Conservation (phyloP, 805 yeast species). For the Diddensiella caesifluorescens region DNA sequence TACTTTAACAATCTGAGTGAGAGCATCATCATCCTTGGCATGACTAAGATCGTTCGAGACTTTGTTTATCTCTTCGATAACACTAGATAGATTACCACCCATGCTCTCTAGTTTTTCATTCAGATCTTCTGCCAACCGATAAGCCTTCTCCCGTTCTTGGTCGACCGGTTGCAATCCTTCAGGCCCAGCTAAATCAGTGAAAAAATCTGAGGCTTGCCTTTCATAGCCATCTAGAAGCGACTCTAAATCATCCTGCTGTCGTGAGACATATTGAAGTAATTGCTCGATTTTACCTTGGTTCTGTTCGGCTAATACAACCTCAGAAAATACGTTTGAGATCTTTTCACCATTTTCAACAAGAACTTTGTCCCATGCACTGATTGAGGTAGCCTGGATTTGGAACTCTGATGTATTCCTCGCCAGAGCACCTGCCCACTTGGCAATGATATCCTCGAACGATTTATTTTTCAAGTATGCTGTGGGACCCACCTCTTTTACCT, state of each 20-base stretch:
- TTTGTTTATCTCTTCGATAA: conserved; percentile 76
- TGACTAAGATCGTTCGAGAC: conserved; percentile 73
- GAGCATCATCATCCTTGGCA: conserved; percentile 43
- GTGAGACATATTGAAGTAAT: conserved; percentile 74
- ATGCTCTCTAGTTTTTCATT: conserved; percentile 75
- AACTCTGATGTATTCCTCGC: conserved; percentile 69
- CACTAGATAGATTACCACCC: conserved; percentile 67
- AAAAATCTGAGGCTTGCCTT: conserved; percentile 40
- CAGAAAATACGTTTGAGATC: conserved; percentile 69
- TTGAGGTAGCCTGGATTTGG: conserved; percentile 64
- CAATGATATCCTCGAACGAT: conserved; percentile 85
- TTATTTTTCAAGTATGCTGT: conserved; percentile 68
- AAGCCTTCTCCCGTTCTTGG: conserved; percentile 84
- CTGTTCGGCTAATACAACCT: conserved; percentile 76
- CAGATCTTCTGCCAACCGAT: conserved; percentile 75
- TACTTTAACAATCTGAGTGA: conserved; percentile 58
- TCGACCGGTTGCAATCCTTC: conserved; percentile 47
- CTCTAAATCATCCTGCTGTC: conserved; percentile 90
- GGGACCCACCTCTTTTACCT: conserved; percentile 51
- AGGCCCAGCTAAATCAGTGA: conserved; percentile 22
- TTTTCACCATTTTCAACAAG: conserved; percentile 82
- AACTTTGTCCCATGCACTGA: conserved; percentile 80
- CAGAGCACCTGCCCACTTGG: conserved; percentile 88
- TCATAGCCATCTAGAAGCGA: conserved; percentile 77
- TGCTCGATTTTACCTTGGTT: conserved; percentile 84